Evolutionary conservation across 768 basidiomycete species (phyloP).

Genomic region (Gelatoporia subvermispora): DNA sequence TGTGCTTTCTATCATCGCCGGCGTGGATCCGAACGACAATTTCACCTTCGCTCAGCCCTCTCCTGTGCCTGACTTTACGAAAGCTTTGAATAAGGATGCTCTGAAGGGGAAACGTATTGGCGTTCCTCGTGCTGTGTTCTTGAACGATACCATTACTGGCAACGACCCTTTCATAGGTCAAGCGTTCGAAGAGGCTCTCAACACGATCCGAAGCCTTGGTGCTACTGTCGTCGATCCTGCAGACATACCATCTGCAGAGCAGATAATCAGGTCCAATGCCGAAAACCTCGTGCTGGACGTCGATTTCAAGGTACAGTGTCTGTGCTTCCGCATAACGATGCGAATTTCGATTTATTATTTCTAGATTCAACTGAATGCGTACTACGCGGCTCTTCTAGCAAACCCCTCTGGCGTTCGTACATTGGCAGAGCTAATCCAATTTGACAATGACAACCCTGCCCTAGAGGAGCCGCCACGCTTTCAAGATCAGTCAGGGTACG

Average conservation of each 20-base stretch:
- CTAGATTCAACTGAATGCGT: slow-evolving; percentile 23
- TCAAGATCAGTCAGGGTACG: slow-evolving; percentile 30
- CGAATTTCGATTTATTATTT: neutral
- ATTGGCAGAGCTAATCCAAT: slow-evolving; percentile 50
- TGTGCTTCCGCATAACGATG: neutral
- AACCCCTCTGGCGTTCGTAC: slow-evolving; percentile 23
- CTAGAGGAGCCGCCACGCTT: slow-evolving; percentile 28
- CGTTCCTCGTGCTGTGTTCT: slow-evolving; percentile 31
- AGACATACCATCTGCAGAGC: slow-evolving; percentile 52
- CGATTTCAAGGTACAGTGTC: slow-evolving; percentile 50
- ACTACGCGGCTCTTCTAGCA: slow-evolving; percentile 13
- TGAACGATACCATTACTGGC: slow-evolving; percentile 16
- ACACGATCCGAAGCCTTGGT: slow-evolving; percentile 32
- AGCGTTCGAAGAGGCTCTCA: slow-evolving; percentile 33
- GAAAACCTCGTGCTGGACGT: slow-evolving; percentile 48
- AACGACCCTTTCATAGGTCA: slow-evolving; percentile 20
- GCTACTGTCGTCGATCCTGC: slow-evolving; percentile 55
- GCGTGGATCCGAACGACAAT: slow-evolving; percentile 34
- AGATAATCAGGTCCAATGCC: slow-evolving; percentile 37
- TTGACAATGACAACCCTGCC: slow-evolving; percentile 51
- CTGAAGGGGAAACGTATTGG: slow-evolving; percentile 42
- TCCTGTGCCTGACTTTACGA: slow-evolving; percentile 46
- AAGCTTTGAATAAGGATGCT: slow-evolving; percentile 43
- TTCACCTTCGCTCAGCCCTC: slow-evolving; percentile 38
- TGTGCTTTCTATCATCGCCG: slow-evolving; percentile 32